phyloP scores from a whole-genome alignment of 1,139 yeast species.

The Blastobotrys persicus region DNA sequence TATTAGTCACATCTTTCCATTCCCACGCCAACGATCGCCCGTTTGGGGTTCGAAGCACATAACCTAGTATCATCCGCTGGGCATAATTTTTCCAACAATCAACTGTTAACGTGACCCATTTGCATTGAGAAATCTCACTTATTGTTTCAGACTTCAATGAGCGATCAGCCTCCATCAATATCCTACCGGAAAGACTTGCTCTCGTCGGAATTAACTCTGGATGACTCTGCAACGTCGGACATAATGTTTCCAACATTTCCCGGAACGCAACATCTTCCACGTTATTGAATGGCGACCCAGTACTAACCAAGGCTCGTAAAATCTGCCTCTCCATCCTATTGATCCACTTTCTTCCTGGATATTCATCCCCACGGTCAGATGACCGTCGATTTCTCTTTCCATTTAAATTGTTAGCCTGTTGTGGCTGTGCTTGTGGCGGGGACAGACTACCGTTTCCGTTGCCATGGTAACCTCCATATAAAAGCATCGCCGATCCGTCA shows the following conservation, averaged over 20 bases:
- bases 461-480: constrained; percentile 2
- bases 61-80: constrained; percentile 10
- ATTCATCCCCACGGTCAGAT: not conserved
- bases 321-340: constrained; percentile 15
- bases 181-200: constrained; percentile 6
- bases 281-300: constrained; percentile 10
- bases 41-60: constrained; percentile 15
- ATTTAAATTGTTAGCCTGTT: not conserved
- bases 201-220: constrained; percentile 14
- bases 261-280: constrained; percentile 15
- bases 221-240: constrained; percentile 10
- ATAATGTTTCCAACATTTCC: constrained; percentile 12
- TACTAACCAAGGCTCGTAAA: constrained; percentile 13
- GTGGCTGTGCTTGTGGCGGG: not conserved
- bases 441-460: not conserved
- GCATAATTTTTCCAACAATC: constrained; percentile 18
- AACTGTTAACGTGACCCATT: constrained; percentile 14
- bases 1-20: constrained; percentile 14
- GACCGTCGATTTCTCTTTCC: not conserved
- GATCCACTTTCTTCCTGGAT: constrained; percentile 9
- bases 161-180: constrained; percentile 12
- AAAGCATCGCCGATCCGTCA: not conserved
- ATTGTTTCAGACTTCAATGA: constrained; percentile 9
- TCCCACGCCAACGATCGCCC: constrained; percentile 14
- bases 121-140: constrained; percentile 13